Conservation (phyloP, 192 early-diverging fungal genomes). For the Podila epicladia region DNA sequence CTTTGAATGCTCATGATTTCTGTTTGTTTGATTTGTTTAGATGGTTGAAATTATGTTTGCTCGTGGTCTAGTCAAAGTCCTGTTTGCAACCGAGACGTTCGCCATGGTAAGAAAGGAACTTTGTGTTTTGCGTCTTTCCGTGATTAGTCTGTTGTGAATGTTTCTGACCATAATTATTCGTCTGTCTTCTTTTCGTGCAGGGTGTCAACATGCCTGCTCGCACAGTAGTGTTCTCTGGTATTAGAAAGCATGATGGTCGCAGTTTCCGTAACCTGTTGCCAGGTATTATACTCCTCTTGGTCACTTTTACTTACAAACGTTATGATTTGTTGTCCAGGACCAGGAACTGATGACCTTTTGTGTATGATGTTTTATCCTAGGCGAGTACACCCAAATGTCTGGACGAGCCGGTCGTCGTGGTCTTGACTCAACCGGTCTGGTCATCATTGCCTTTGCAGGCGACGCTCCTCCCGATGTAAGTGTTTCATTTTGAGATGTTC, state of each 20-base stretch:
- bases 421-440: conserved; percentile 89
- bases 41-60: conserved; percentile 97
- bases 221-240: conserved; percentile 92
- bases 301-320: neutral
- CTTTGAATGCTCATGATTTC: neutral
- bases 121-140: neutral
- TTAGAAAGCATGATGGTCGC: conserved; percentile 93
- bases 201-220: conserved; percentile 98
- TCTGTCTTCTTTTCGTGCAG: conserved; percentile 22
- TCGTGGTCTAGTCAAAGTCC: conserved; percentile 85
- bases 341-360: neutral
- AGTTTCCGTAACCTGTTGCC: conserved; percentile 89
- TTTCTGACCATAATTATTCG: neutral
- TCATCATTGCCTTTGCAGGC: conserved; percentile 82
- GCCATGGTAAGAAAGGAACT: conserved; percentile 75
- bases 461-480: conserved; percentile 57
- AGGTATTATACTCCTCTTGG: conserved; percentile 53
- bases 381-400: conserved; percentile 99
- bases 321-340: conserved; percentile 26
- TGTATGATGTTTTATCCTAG: conserved; percentile 28
- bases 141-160: neutral
- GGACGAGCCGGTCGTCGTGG: conserved; percentile 97
- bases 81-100: conserved; percentile 99
- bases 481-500: neutral
- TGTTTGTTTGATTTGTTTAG: conserved; percentile 37